phyloP scores from a whole-genome alignment of 805 yeast genomes.

The Ogataea ganodermae region DNA sequence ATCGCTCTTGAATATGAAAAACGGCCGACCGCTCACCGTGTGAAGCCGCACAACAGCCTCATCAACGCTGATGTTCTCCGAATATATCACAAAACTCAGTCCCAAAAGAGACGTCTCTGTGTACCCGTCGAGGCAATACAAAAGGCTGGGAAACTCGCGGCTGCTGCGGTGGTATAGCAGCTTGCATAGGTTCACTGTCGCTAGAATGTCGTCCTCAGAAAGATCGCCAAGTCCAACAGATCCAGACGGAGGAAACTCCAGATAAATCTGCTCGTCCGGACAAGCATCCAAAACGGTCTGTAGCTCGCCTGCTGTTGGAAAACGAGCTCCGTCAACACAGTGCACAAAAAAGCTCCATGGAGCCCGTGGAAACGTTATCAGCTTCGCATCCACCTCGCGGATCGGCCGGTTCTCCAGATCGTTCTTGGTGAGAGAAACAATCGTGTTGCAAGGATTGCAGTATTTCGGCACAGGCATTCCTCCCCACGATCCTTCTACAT shows the following conservation, averaged over 20 bases:
- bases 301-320: slow-evolving; percentile 47
- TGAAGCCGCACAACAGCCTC: slow-evolving; percentile 71
- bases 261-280: slow-evolving; percentile 25
- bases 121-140: slow-evolving; percentile 89
- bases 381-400: slow-evolving; percentile 29
- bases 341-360: slow-evolving; percentile 57
- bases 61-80: slow-evolving; percentile 59
- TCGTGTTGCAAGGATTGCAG: slow-evolving; percentile 53
- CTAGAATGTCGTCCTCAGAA: slow-evolving; percentile 57
- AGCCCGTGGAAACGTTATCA: slow-evolving; percentile 53
- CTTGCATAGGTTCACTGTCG: slow-evolving; percentile 71
- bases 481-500: slow-evolving; percentile 8
- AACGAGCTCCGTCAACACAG: slow-evolving; percentile 60
- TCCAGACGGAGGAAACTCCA: slow-evolving; percentile 86
- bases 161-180: slow-evolving; percentile 50
- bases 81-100: slow-evolving; percentile 69
- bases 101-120: slow-evolving; percentile 84
- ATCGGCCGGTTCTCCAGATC: slow-evolving; percentile 29
- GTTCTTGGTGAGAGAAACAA: slow-evolving; percentile 41
- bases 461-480: slow-evolving; percentile 40
- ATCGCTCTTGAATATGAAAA: slow-evolving; percentile 80
- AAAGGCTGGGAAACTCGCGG: slow-evolving; percentile 46
- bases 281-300: neutral
- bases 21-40: slow-evolving; percentile 67
- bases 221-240: slow-evolving; percentile 75